These are phyloP conservation scores for Nannochloris sp. DNA, from an alignment of 139 green algal species.

Conservation along the genomic window DNA sequence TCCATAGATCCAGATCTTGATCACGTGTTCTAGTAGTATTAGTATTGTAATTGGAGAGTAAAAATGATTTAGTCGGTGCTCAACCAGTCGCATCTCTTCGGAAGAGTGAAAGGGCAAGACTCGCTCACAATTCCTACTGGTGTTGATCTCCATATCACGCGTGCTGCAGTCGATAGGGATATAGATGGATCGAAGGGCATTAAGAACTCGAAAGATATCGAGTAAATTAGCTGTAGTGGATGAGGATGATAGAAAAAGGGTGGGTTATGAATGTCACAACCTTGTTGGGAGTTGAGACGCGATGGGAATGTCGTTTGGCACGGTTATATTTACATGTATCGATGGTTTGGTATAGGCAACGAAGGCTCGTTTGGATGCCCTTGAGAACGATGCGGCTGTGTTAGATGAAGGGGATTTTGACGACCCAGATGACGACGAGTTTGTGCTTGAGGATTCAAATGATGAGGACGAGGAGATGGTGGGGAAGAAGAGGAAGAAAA, in stretches of 20 bases:
- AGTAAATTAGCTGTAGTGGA: constrained; percentile 60
- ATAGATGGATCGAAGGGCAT: constrained; percentile 25
- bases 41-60: too few species aligned
- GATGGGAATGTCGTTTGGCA: too few species aligned
- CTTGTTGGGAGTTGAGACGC: background rate
- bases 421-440: constrained; percentile 52
- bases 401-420: constrained; percentile 27
- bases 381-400: constrained; percentile 61
- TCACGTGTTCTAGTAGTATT: too few species aligned
- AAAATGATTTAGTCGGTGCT: too few species aligned
- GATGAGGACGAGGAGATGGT: constrained; percentile 19
- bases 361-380: constrained; percentile 52
- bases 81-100: too few species aligned
- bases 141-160: too few species aligned
- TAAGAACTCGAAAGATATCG: constrained; percentile 55
- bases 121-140: too few species aligned
- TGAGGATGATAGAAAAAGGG: constrained; percentile 41
- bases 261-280: constrained; percentile 5
- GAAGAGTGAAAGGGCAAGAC: too few species aligned
- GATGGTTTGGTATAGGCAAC: constrained; percentile 30
- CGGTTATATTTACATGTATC: background rate
- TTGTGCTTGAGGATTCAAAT: constrained; percentile 36
- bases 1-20: too few species aligned
- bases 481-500: constrained; percentile 31
- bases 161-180: too few species aligned